Percentiles rank a stretch among this genome's conserved stretches.
Evolutionary conservation across 2,329 filamentous ascomycete species (phyloP).

Genomic region (Cladosporium austrohemisphaericum): DNA sequence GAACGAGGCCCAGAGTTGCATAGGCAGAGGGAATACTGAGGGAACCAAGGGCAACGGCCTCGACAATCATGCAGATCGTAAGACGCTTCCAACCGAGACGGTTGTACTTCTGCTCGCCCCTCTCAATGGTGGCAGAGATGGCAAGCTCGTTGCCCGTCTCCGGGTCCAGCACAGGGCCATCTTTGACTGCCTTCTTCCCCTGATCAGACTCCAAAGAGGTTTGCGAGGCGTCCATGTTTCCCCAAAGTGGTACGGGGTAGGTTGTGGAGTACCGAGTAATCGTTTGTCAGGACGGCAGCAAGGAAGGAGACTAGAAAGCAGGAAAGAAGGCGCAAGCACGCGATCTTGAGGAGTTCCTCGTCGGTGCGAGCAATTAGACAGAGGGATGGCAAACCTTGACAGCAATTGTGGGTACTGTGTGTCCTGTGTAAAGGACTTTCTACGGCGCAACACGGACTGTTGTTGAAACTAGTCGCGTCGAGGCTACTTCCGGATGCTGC

Average conservation of each 20-base stretch:
- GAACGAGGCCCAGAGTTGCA: slow-evolving; percentile 54
- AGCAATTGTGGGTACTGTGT: slow-evolving; percentile 8
- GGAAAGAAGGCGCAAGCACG: slow-evolving; percentile 10
- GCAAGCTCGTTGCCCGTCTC: slow-evolving; percentile 19
- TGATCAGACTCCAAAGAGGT: slow-evolving; percentile 7
- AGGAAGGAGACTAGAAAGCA: slow-evolving; percentile 14
- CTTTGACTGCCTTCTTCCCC: slow-evolving; percentile 2
- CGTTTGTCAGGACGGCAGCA: slow-evolving; percentile 9
- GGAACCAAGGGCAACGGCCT: slow-evolving; percentile 57
- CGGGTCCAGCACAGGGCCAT: slow-evolving; percentile 27
- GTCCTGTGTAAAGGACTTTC: slow-evolving; percentile 8
- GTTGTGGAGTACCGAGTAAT: slow-evolving; percentile 12
- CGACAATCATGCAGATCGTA: slow-evolving; percentile 51
- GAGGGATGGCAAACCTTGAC: slow-evolving; percentile 11
- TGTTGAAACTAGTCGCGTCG: slow-evolving; percentile 10
- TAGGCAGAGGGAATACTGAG: slow-evolving; percentile 56
- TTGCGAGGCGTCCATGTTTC: slow-evolving; percentile 3
- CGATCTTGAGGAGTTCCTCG: slow-evolving; percentile 7
- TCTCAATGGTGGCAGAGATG: slow-evolving; percentile 41
- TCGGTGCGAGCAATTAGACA: slow-evolving; percentile 4
- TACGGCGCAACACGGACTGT: slow-evolving; percentile 14
- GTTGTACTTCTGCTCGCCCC: slow-evolving; percentile 36
- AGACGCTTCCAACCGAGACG: slow-evolving; percentile 47
- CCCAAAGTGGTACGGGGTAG: slow-evolving; percentile 6
- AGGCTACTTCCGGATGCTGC: too few species aligned